Evolutionary conservation across 768 basidiomycete species (phyloP).

Genomic region (Rhizopogon vulgaris): DNA sequence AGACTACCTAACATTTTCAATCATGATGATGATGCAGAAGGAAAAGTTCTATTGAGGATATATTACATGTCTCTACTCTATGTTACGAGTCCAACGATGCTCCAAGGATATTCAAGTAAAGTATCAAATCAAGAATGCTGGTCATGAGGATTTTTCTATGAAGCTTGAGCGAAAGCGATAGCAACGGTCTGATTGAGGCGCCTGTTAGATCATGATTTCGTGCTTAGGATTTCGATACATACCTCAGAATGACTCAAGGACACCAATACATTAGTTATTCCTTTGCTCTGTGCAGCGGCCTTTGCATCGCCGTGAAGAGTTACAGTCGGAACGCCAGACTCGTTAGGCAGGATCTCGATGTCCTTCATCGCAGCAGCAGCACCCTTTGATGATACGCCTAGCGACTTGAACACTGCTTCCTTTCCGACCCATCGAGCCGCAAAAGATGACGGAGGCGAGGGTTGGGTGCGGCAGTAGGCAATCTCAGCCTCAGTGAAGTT

Average conservation of each 20-base stretch:
- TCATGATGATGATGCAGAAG: not conserved
- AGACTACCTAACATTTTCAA: not conserved
- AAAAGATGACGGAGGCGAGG: slow-evolving; percentile 84
- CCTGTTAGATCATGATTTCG: slow-evolving; percentile 11
- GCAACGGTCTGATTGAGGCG: slow-evolving; percentile 57
- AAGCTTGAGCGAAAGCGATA: slow-evolving; percentile 82
- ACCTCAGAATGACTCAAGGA: slow-evolving; percentile 94
- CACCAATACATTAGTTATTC: slow-evolving; percentile 68
- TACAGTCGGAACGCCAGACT: slow-evolving; percentile 75
- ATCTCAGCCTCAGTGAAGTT: slow-evolving; percentile 93
- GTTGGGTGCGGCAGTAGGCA: slow-evolving; percentile 80
- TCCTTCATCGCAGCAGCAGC: slow-evolving; percentile 95
- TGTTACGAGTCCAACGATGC: not conserved
- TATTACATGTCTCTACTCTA: slow-evolving; percentile 2
- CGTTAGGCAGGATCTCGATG: slow-evolving; percentile 86
- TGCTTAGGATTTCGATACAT: slow-evolving; percentile 24
- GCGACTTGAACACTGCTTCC: slow-evolving; percentile 95
- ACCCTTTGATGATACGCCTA: slow-evolving; percentile 85
- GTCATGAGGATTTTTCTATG: slow-evolving; percentile 12
- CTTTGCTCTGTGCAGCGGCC: slow-evolving; percentile 62
- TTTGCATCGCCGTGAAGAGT: slow-evolving; percentile 75
- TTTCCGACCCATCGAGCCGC: slow-evolving; percentile 97
- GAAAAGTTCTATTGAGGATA: slow-evolving; percentile 11
- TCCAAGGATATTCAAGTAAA: not conserved
- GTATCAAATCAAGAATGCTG: not conserved